A percentile compares a stretch with the other conserved stretches of the same genome.
Conservation (phyloP, 2,329 filamentous ascomycete genomes). For the Monosporascus sp. region DNA sequence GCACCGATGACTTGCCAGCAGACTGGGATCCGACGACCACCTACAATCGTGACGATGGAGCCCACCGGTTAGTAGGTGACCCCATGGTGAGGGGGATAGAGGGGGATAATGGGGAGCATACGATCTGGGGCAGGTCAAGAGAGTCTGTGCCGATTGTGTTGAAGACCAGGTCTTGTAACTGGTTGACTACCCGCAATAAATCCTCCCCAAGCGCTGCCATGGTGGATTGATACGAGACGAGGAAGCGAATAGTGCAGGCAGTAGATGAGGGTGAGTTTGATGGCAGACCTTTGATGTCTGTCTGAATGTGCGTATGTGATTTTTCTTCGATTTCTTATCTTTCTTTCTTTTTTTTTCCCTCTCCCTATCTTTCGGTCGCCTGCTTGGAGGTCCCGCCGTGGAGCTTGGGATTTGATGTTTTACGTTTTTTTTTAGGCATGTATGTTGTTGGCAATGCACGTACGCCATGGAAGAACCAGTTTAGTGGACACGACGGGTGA, state of each 20-base stretch:
- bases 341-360: not conserved
- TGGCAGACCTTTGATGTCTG: not conserved
- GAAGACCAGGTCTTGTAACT: conserved; percentile 96
- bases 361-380: not conserved
- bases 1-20: conserved; percentile 94
- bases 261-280: not conserved
- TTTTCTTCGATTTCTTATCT: not conserved
- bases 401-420: not conserved
- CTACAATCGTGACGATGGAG: conserved; percentile 40
- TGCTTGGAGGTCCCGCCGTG: not conserved
- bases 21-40: conserved; percentile 98
- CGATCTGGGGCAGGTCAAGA: conserved; percentile 94
- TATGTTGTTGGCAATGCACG: not conserved
- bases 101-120: conserved; percentile 43
- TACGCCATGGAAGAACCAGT: not conserved
- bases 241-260: not conserved
- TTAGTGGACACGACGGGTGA: no score
- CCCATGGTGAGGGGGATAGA: conserved; percentile 4
- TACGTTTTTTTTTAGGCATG: not conserved
- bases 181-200: conserved; percentile 91
- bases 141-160: conserved; percentile 99
- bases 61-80: conserved; percentile 9
- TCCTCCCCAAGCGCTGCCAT: conserved; percentile 98
- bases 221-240: conserved; percentile 17
- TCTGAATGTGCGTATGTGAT: not conserved